phyloP scores from a whole-genome alignment of 345 rosid species.

The Hibiscus syriacus region DNA sequence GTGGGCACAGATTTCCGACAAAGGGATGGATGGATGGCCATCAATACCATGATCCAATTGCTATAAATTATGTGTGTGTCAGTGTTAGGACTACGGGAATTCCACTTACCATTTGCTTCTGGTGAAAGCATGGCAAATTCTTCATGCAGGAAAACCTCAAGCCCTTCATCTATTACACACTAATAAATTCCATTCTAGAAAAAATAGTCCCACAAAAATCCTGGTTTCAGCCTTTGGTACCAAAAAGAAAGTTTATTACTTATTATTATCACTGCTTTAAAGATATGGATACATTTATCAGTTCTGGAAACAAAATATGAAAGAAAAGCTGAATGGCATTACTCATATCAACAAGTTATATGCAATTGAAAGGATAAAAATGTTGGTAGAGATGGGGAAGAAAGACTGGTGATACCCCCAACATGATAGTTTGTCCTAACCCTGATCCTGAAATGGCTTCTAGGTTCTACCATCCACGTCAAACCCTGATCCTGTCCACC shows the following conservation, averaged over 20 bases:
- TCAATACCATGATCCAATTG: no score
- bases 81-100: no score
- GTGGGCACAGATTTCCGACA: no score
- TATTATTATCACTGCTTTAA: background rate
- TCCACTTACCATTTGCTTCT: no score
- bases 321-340: background rate
- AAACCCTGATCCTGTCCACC: conserved; percentile 74
- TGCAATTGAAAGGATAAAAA: conserved; percentile 11
- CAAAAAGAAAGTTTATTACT: background rate
- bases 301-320: background rate
- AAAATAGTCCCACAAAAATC: background rate
- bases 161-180: background rate
- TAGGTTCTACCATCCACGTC: conserved; percentile 67
- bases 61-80: no score
- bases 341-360: conserved; percentile 10
- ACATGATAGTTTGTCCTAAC: background rate
- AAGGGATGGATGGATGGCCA: no score
- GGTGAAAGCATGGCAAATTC: no score
- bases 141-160: no score
- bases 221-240: background rate
- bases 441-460: conserved; percentile 10
- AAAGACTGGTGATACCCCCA: background rate
- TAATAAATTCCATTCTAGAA: background rate
- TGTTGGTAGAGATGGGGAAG: background rate
- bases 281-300: background rate